Percentiles rank a stretch among this genome's conserved stretches.
These are phyloP conservation scores for Phylloporus sp. DNA, from an alignment of 768 basidiomycete genomes.

Conservation along the genomic window DNA sequence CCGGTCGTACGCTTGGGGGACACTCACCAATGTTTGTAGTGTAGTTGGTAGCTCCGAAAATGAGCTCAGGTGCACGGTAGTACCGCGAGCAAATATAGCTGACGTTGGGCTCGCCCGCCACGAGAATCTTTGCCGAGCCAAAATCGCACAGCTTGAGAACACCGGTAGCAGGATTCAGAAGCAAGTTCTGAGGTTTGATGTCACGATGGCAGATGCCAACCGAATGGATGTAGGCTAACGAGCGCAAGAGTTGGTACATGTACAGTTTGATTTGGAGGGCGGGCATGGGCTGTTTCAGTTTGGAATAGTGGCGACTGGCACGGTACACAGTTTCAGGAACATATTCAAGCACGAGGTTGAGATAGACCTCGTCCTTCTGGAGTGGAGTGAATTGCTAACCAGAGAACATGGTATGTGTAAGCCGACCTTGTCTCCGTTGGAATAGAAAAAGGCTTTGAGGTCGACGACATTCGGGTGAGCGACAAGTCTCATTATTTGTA, in stretches of 20 bases:
- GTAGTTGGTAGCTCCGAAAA: constrained; percentile 99
- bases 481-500: constrained; percentile 98
- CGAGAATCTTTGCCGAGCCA: constrained; percentile 97
- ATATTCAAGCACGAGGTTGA: constrained; percentile 98
- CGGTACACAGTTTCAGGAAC: constrained; percentile 99
- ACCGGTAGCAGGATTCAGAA: constrained; percentile 95
- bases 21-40: constrained; percentile 94
- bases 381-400: constrained; percentile 3
- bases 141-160: constrained; percentile 98
- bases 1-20: not conserved
- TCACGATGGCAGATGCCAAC: constrained; percentile 99
- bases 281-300: constrained; percentile 99
- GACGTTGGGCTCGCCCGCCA: constrained; percentile 97
- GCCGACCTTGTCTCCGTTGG: constrained; percentile 96
- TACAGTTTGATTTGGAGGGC: constrained; percentile 99
- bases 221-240: constrained; percentile 98
- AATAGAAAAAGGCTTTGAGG: constrained; percentile 97
- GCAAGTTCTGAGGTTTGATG: constrained; percentile 98
- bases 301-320: constrained; percentile 97
- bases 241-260: constrained; percentile 99
- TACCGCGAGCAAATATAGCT: constrained; percentile 99
- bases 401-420: constrained; percentile 3
- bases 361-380: constrained; percentile 99
- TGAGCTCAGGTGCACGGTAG: constrained; percentile 98
- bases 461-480: constrained; percentile 98